Base-by-base conservation (phyloP, 2,329 filamentous ascomycete genomes). In the Taxawa tesnikishii region DNA sequence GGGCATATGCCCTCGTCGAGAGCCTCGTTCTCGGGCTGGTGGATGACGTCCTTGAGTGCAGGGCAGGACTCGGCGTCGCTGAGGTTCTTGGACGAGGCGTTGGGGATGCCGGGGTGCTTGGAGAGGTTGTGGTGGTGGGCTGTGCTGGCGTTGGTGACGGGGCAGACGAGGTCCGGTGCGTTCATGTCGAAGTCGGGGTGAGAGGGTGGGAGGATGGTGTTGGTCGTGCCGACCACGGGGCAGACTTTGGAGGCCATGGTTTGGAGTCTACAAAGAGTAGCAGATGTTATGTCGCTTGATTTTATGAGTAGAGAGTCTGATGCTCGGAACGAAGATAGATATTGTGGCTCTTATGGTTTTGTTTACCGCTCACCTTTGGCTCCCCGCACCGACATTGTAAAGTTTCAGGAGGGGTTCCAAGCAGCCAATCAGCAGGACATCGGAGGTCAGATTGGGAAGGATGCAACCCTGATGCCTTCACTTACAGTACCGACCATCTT, bases 1-100 rank as follows among this genome's bases (percentile, higher is more conserved):
- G 59, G 59, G 42, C 60, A 63, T 1, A 59, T 53, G 2, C 51
- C 58, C 34, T 63, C 56, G 17, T 58, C 56, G 43, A 63, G 50
- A 28, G 49, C 50, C 30, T 57, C 47, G 13, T 48, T 49, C 36
- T 48, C 53, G 26, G 50, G 47, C 38, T 52, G 38, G 23, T 48
- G 49, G 34, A 56, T 51, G 29, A 48, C 52, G 29, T 46, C 49
- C 45, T 60, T 57, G 19, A 63, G 45, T 4, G 52, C 60, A 1
- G 60, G 60, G 43, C 60, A 63, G 11, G 48, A 40, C 10, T 53
- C 55, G 12, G 59, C 60, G 28, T 53, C 49, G 37, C 43, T 44
- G 12, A 41, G 36, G 24, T 47, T 36, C 15, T 39, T 35, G 24
- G 33, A 35, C 25, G 35, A 41, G 34, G 40, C 35, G 16, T 46